Evolutionary conservation across 1,139 yeast species (phyloP).

Genomic region (Suhomyces atakaporum): DNA sequence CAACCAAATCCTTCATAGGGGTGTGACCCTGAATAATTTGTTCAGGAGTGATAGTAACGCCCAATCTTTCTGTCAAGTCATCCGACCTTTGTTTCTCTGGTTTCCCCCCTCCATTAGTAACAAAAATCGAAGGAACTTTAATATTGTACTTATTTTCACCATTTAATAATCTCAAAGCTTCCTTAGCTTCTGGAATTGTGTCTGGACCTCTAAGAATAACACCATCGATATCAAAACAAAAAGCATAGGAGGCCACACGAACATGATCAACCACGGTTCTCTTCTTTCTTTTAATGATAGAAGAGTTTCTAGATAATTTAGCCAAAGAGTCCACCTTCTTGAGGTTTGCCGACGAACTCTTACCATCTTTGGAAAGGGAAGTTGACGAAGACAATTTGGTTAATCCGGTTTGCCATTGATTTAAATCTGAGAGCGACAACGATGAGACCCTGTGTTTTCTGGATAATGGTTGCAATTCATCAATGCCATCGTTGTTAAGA

Average conservation of each 20-base stretch:
- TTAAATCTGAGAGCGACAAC: constrained; percentile 67
- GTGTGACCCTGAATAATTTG: constrained; percentile 90
- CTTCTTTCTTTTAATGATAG: constrained; percentile 52
- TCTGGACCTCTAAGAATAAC: constrained; percentile 79
- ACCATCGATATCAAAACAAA: constrained; percentile 87
- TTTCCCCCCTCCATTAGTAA: constrained; percentile 88
- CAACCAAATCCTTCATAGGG: constrained; percentile 79
- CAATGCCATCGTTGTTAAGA: constrained; percentile 72
- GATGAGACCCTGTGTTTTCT: constrained; percentile 71
- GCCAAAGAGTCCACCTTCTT: constrained; percentile 53
- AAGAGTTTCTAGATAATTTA: constrained; percentile 53
- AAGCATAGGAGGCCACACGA: constrained; percentile 79
- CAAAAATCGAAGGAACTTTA: constrained; percentile 81
- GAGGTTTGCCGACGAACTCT: constrained; percentile 43
- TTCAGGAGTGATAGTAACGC: constrained; percentile 62
- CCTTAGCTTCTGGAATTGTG: constrained; percentile 73
- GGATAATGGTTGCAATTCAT: constrained; percentile 58
- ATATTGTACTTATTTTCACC: constrained; percentile 79
- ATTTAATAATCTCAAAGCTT: constrained; percentile 67
- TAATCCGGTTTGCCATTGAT: constrained; percentile 56
- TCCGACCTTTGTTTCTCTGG: constrained; percentile 72
- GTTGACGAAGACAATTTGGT: constrained; percentile 49
- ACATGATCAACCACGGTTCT: constrained; percentile 61
- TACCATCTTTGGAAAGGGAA: constrained; percentile 30
- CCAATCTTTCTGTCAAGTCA: constrained; percentile 63